phyloP scores from a whole-genome alignment of 352 stramenopile genomes.

The Pythium volutum region DNA sequence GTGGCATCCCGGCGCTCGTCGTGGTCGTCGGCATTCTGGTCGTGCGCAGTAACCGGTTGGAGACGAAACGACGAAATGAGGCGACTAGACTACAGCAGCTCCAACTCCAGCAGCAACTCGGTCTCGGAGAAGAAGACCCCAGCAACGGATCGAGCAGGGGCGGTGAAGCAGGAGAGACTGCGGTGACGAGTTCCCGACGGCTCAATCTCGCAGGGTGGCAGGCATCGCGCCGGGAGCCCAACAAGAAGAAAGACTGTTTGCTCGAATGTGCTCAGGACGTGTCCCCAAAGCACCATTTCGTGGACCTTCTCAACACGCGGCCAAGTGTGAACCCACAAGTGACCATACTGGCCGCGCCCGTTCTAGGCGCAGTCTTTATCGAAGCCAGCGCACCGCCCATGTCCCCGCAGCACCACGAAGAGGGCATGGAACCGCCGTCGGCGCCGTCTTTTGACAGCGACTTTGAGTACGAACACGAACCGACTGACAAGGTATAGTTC shows the following conservation, averaged over 20 bases:
- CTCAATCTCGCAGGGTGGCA: slow-evolving; percentile 20
- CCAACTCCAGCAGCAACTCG: background rate
- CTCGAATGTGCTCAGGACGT: slow-evolving; percentile 7
- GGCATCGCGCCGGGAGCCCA: slow-evolving; percentile 4
- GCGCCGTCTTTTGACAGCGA: slow-evolving; percentile 22
- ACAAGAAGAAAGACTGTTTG: slow-evolving; percentile 13
- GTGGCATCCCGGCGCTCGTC: slow-evolving; percentile 17
- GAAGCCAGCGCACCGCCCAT: slow-evolving; percentile 20
- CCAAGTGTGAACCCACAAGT: slow-evolving; percentile 11
- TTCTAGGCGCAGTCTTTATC: slow-evolving; percentile 8
- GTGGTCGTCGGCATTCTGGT: slow-evolving; percentile 18
- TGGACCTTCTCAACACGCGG: slow-evolving; percentile 13
- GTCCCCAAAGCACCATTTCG: slow-evolving; percentile 18
- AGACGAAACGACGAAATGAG: slow-evolving; percentile 7
- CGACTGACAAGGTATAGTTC: slow-evolving; percentile 8
- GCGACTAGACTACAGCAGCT: slow-evolving; percentile 1
- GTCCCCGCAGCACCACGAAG: slow-evolving; percentile 3
- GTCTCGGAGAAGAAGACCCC: background rate
- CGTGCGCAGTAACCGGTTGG: slow-evolving; percentile 18
- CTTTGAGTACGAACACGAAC: slow-evolving; percentile 12
- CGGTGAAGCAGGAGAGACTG: background rate
- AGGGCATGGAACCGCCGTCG: slow-evolving; percentile 13
- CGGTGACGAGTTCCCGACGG: background rate
- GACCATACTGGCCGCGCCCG: slow-evolving; percentile 6
- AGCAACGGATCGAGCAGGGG: background rate